Percentiles rank a stretch among this genome's conserved stretches.
These are phyloP conservation scores for Penicillium bialowiezense DNA, from an alignment of 495 filamentous ascomycete species.

Conservation along the genomic window DNA sequence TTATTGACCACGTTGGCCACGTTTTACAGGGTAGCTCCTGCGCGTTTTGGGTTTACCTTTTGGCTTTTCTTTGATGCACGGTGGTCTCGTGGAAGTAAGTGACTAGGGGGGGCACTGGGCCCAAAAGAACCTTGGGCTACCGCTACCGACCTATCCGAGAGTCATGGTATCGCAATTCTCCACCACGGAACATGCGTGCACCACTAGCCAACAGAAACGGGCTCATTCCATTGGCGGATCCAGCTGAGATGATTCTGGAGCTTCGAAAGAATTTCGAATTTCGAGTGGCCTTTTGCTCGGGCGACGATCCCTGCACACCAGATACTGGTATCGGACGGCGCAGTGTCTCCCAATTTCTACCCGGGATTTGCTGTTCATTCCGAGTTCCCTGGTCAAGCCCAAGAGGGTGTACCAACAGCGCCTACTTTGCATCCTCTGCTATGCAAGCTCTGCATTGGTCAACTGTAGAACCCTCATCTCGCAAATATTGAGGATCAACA, in stretches of 20 bases:
- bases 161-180: constrained; percentile 1
- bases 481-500: not conserved
- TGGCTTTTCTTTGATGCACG: not conserved
- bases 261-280: not conserved
- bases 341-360: not conserved
- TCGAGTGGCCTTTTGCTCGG: constrained; percentile 2
- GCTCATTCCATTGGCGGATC: not conserved
- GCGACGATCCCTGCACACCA: not conserved
- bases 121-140: not conserved
- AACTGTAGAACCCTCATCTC: not conserved
- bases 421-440: constrained; percentile 1
- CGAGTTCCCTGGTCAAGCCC: not conserved
- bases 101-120: not conserved
- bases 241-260: not conserved
- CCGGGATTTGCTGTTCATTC: not conserved
- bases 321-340: not conserved
- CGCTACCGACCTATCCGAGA: constrained; percentile 6
- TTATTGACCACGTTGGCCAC: not conserved
- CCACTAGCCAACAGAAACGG: not conserved
- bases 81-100: not conserved
- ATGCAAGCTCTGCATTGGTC: constrained; percentile 5
- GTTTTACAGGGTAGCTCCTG: not conserved
- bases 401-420: not conserved
- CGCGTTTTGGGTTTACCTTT: not conserved
- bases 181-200: constrained; percentile 4